These are phyloP conservation scores for Coniella vitis DNA, from an alignment of 2,329 filamentous ascomycete species.

Conservation along the genomic window DNA sequence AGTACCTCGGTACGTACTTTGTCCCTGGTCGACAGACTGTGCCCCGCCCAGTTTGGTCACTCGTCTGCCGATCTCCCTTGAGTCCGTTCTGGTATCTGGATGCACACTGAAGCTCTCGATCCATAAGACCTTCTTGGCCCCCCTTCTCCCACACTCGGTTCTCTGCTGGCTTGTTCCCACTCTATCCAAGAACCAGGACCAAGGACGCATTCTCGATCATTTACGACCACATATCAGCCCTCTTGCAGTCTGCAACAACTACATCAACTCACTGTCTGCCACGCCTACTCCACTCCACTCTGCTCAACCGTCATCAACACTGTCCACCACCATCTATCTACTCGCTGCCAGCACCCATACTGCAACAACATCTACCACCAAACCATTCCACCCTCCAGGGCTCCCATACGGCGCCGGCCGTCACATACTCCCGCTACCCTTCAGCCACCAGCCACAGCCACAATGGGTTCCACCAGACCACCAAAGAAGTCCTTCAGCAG, in stretches of 20 bases:
- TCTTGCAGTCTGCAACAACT: background rate
- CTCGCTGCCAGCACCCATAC: too few relatives aligned
- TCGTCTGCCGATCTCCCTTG: conserved; percentile 12
- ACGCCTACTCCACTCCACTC: too few relatives aligned
- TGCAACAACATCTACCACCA: too few relatives aligned
- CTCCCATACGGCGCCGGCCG: too few relatives aligned
- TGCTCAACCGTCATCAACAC: too few relatives aligned
- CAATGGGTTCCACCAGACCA: conserved; percentile 29
- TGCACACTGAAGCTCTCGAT: conserved; percentile 14
- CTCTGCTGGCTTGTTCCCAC: background rate
- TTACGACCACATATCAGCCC: background rate
- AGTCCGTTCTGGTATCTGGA: conserved; percentile 7
- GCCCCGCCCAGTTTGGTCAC: conserved; percentile 2
- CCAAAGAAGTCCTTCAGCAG: conserved; percentile 31
- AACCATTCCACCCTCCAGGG: too few relatives aligned
- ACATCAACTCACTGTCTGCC: background rate
- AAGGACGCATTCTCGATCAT: background rate
- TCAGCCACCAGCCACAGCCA: conserved; percentile 3
- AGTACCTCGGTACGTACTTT: conserved; percentile 8
- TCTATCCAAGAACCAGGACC: background rate
- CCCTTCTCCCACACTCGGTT: conserved; percentile 3
- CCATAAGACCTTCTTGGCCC: conserved; percentile 14
- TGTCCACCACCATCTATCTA: too few relatives aligned
- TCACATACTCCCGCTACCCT: conserved; percentile 5
- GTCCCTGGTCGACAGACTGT: background rate